Evolutionary conservation across 805 yeast genomes (phyloP), one percentile per base, ranked within the genome.

Genomic region (Sugiyamaella americana): DNA sequence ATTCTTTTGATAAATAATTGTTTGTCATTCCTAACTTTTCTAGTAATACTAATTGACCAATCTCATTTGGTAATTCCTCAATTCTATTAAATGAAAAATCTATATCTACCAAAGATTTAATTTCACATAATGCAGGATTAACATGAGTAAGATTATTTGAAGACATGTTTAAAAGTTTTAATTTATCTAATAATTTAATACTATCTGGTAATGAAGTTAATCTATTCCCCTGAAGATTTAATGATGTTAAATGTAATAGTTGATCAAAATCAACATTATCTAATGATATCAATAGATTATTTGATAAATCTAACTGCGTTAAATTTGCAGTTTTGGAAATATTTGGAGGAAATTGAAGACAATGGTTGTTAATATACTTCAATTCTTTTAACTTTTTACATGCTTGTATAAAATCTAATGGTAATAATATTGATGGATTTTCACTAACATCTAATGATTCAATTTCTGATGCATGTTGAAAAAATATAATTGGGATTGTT

Each of bases 81-180:
- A 93, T 75, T 43, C 78, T 76, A 63, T 93, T 93, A 64, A 87
- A 89, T 0, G 96, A 85, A 37, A 91, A 59, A 59, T 91, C 94
- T 52, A 93, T 70, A 45, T 82, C 82, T 37, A 70, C 66, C 45
- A 91, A 71, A 43, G 74, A 75, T 0, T 70, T 59, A 51, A 91
- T 71, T 20, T 75, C 72, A 53, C 79, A 78, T 17, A 91, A 68
- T 1, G 82, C 75, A 44, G 50, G 71, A 0, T 88, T 88, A 42
- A 81, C 74, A 6, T 52, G 59, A 20, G 68, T 70, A 53, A 84
- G 68, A 36, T 75, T 70, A 61, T 94, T 93, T 2, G 96, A 88
- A 1, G 95, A 79, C 40, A 93, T 65, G 60, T 93, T 87, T 53
- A 93, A 66, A 4, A 74, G 63, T 47, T 75, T 73, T 51, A 84